A percentile compares a stretch with the other conserved stretches of the same genome.
phyloP scores from a whole-genome alignment of 2,329 filamentous ascomycete species.

The Seiridium unicorne region DNA sequence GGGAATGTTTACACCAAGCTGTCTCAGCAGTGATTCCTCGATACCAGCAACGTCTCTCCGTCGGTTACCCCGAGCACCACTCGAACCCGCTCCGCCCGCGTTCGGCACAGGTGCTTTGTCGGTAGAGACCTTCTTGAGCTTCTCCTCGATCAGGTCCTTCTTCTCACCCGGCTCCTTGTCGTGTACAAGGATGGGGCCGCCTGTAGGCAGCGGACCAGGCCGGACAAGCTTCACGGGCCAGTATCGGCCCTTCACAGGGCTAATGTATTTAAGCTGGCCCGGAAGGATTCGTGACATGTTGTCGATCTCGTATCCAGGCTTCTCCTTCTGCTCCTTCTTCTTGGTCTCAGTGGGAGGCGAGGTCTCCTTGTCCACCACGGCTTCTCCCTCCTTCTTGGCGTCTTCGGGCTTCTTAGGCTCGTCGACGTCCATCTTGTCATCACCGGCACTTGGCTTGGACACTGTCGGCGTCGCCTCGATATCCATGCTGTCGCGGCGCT shows the following conservation, averaged over 20 bases:
- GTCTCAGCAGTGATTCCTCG: slow-evolving; percentile 29
- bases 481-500: slow-evolving; percentile 92
- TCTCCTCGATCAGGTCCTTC: slow-evolving; percentile 84
- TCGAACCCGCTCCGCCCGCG: slow-evolving; percentile 29
- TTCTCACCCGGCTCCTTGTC: slow-evolving; percentile 78
- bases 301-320: slow-evolving; percentile 91
- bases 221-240: slow-evolving; percentile 70
- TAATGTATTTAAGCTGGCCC: slow-evolving; percentile 91
- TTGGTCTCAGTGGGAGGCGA: slow-evolving; percentile 59
- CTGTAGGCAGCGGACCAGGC: slow-evolving; percentile 67
- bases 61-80: slow-evolving; percentile 19
- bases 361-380: slow-evolving; percentile 18
- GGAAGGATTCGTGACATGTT: slow-evolving; percentile 97
- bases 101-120: slow-evolving; percentile 59
- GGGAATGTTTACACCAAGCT: slow-evolving; percentile 20
- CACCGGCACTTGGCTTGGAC: slow-evolving; percentile 40
- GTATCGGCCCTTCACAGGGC: slow-evolving; percentile 86
- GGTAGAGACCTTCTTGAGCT: slow-evolving; percentile 76
- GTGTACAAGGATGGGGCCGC: slow-evolving; percentile 86
- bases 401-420: slow-evolving; percentile 51
- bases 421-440: slow-evolving; percentile 87
- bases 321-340: slow-evolving; percentile 94
- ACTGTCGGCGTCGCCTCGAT: slow-evolving; percentile 78
- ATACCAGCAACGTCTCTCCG: slow-evolving; percentile 18
- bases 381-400: slow-evolving; percentile 56